Conservation (phyloP, 202 grass and related monocot species). For the Saccharum hybrid region DNA sequence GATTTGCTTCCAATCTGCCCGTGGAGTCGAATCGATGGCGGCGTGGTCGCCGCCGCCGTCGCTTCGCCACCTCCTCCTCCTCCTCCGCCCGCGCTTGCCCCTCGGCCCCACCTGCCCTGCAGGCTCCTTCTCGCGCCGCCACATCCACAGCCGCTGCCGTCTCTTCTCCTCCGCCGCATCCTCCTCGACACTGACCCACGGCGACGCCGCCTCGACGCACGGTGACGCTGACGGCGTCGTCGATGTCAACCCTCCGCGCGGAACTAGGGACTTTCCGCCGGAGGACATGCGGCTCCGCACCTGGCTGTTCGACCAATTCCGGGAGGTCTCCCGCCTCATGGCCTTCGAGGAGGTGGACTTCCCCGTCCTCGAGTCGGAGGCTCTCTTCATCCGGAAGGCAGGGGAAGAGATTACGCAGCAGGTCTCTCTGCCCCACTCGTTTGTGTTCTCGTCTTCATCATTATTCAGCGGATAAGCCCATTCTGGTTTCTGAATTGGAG, state of each 20-base stretch:
- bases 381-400: conserved; percentile 79
- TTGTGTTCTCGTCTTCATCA: neutral
- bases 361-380: conserved; percentile 85
- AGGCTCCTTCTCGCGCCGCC: conserved; percentile 21
- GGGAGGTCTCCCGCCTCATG: conserved; percentile 74
- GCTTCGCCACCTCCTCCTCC: conserved; percentile 44
- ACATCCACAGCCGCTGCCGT: conserved; percentile 14
- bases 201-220: conserved; percentile 14
- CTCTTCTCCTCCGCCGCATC: conserved; percentile 44
- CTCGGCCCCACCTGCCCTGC: neutral
- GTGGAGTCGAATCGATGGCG: no score
- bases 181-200: conserved; percentile 48
- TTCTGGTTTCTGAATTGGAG: neutral
- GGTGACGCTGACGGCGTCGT: conserved; percentile 38
- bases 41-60: neutral
- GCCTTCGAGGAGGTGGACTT: conserved; percentile 93
- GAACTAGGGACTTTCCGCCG: conserved; percentile 82
- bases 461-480: neutral
- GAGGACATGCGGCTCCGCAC: conserved; percentile 83
- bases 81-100: conserved; percentile 50
- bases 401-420: conserved; percentile 90
- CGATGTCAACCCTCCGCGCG: conserved; percentile 81
- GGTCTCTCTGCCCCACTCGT: conserved; percentile 14
- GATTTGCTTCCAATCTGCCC: no score
- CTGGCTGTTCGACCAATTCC: conserved; percentile 88